Evolutionary conservation across 2,329 filamentous ascomycete species (phyloP), one percentile per base, ranked within the genome.

Genomic region (Tympanopsis confertula): DNA sequence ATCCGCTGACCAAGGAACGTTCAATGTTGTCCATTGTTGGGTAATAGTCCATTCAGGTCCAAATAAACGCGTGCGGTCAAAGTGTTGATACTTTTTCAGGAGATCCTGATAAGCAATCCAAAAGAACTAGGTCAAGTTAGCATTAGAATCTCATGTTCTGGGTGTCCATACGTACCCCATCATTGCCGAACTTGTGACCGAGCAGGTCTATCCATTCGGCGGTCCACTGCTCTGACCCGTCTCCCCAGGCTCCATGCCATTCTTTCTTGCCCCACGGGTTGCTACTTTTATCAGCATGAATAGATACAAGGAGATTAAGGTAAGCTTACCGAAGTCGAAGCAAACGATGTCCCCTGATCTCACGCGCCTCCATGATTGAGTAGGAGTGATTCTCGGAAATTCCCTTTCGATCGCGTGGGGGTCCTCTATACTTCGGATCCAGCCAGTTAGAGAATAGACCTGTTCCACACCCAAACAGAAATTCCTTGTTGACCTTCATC

Each of bases 401-500:
- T 5, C 64, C 63, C 39, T 61, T 58, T 20, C 61, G 56, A 17
- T 55, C 59, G 42, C 54, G 54, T 10, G 57, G 50, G 40, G 50
- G 53, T 3, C 52, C 49, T 13, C 42, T 41, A 35, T 58, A 56
- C 13, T 50, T 51, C 1, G 56, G 52, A 38, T 57, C 51, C 37
- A 61, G 46, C 60, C 60, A 64, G 38, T 61, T 59, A n/a, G 61
- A 58, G 38, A 60, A 65, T 5, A 62, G 44, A 1, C 64, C 61
- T 10, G 62, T 69, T 36, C 53, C 62, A 43, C 58, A 71, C 37
- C 55, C 61, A 49, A 61, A 70, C 19, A 60, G 54, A 42, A 89
- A 89, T 38, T 86, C 77, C 26, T 85, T 63, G 53, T 91, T 89
- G 41, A 85, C 82, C 38, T 80, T 77, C 59, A 81, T 74, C 3